phyloP scores from a whole-genome alignment of 2,329 filamentous ascomycete genomes.

The Ophiostoma australiae region DNA sequence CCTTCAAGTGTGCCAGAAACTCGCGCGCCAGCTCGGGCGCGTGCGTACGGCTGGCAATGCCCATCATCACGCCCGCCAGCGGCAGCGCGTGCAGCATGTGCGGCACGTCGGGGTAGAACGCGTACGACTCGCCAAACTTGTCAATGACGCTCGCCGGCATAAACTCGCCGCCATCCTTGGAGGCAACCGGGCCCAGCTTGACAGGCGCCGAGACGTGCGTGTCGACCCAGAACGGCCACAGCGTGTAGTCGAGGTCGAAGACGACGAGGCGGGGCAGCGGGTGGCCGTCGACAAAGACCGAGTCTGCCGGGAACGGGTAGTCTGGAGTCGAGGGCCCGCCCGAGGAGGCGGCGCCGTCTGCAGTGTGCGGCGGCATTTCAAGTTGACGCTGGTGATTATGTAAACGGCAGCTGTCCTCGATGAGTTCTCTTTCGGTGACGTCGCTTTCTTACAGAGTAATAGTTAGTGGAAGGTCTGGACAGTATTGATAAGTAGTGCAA shows the following conservation, averaged over 20 bases:
- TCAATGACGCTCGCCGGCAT: constrained; percentile 39
- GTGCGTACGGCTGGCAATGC: constrained; percentile 73
- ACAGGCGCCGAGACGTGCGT: constrained; percentile 73
- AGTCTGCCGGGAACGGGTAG: constrained; percentile 16
- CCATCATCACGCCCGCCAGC: constrained; percentile 50
- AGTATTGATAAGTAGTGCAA: not conserved
- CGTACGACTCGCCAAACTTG: constrained; percentile 59
- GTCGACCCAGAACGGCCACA: constrained; percentile 99
- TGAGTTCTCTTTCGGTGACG: not conserved
- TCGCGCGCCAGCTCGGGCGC: constrained; percentile 75
- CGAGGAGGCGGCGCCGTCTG: not conserved
- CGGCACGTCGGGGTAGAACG: constrained; percentile 68
- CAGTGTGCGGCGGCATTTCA: not conserved
- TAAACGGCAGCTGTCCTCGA: not conserved
- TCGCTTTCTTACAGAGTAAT: not conserved
- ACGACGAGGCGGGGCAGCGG: constrained; percentile 79
- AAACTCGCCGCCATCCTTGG: constrained; percentile 41
- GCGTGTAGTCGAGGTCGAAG: constrained; percentile 95
- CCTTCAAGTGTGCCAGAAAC: constrained; percentile 69
- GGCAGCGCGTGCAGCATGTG: constrained; percentile 59
- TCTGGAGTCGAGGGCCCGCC: not conserved
- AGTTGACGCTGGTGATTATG: not conserved
- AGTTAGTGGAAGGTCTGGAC: not conserved
- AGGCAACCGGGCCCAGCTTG: not conserved
- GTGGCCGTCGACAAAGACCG: constrained; percentile 43